Base-by-base conservation (phyloP, 2,329 filamentous ascomycete genomes). In the Xylariaceae sp. region DNA sequence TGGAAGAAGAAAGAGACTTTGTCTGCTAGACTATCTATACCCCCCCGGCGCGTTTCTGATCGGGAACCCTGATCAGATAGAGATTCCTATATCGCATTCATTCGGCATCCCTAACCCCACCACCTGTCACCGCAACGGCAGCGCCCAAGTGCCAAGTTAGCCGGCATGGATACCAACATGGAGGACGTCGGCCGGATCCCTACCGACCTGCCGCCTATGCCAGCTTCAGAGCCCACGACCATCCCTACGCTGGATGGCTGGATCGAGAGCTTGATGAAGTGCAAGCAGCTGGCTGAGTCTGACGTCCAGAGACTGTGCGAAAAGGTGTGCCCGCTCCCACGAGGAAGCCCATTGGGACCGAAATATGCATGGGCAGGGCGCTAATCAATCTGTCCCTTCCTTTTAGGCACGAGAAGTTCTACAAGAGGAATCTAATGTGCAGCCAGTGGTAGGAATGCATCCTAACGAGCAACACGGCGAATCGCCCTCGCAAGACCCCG, bases 241-340 rank as follows among this genome's bases (percentile, higher is more conserved):
- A 92, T 95, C 71, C 81, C 85, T 46, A 95, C 88, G 45, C 76
- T 98, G 49, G 92, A 98, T 64, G 88, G 89, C 60, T 98, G 92
- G 92, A 97, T 98, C 63, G 90, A 96, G 75, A 89, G 78, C 71
- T 74, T 98, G 68, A 97, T 98, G 90, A 81, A 70, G 62, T 98
- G 92, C 85, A 98, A 98, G 74, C 92, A 97, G 76, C 76, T 98
- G 66, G 81, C 86, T 46, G 92, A 98, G 72, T 74, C 78, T 51
- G 92, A 98, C 63, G 92, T 98, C 48, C 88, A 94, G 71, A 83
- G 90, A 65, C 79, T 98, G 61, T 98, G 92, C 73, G 92, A 97
- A 64, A 94, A 96, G 83, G 90, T 94, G 69, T 59, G 79, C 46
- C 12, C 21, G 21, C 6, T 24, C 21, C 21, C 11, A 11, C 11